phyloP scores from a whole-genome alignment of 2,329 filamentous ascomycete species.

The Fusarium mundagurra region DNA sequence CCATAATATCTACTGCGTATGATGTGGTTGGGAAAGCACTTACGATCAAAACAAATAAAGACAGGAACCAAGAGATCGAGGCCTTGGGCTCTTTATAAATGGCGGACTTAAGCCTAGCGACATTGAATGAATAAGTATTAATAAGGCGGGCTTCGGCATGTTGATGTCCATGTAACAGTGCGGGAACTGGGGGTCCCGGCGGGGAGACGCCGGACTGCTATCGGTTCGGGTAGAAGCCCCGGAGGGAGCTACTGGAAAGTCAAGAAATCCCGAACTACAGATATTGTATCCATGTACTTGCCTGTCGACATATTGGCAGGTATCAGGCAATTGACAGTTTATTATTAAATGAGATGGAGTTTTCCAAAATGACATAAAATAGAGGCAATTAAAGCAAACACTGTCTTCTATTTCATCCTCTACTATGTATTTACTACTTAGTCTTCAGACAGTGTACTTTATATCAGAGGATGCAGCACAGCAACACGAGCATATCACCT shows the following conservation, averaged over 20 bases:
- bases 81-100: slow-evolving; percentile 18
- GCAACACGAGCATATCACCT: background rate
- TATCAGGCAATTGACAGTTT: background rate
- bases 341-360: background rate
- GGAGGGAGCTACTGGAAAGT: background rate
- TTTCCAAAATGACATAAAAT: background rate
- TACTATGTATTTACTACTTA: background rate
- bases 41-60: background rate
- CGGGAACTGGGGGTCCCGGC: slow-evolving; percentile 18
- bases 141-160: slow-evolving; percentile 31
- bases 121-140: background rate
- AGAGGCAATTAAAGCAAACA: background rate
- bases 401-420: background rate
- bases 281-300: no score
- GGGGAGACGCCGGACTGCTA: slow-evolving; percentile 6
- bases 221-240: slow-evolving; percentile 8
- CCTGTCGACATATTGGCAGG: background rate
- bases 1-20: slow-evolving; percentile 17
- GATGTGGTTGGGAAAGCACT: background rate
- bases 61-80: background rate
- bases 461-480: background rate
- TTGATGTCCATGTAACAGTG: slow-evolving; percentile 4
- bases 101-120: slow-evolving; percentile 3
- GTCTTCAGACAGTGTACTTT: background rate
- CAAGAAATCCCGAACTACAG: background rate